Base-by-base conservation (phyloP, 495 filamentous ascomycete species). In the Talaromyces trachyspermus region DNA sequence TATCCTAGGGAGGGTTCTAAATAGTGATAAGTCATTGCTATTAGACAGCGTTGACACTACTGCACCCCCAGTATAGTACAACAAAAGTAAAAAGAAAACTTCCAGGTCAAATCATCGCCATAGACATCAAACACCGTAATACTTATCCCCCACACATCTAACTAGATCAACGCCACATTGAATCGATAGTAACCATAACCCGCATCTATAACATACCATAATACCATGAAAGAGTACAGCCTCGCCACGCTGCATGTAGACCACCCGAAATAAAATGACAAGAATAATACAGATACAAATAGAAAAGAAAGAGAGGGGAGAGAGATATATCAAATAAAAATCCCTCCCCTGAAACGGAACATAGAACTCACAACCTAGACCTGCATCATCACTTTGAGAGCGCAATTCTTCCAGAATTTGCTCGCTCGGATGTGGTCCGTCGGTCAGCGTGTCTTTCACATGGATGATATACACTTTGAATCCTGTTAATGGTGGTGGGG, bases 361-460 rank as follows among this genome's bases (percentile, higher is more conserved):
- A 6, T 81, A 65, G 67, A 95, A 95, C 48, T 83, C 76, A 54
- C 88, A 91, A 0, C 92, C 94, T 52, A 95, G 50, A 46, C 71
- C 69, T 4, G 74, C 72, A 42, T 71, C 66, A 39, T 65, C 57
- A 46, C 86, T 86, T 52, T 83, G 75, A 33, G 71, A 70, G 43
- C 62, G 49, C 39, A 96, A 63, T 54, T 95, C 75, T 46, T 59
- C 49, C n/a, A 91, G 54, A 9, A 97, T 92, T 3, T 54, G 74
- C 18, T 85, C 78, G 0, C 73, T 70, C 0, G 83, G 76, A 35
- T 69, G 57, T 10, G 78, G 76, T 12, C 79, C 86, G 58, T 88
- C 85, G 12, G 61, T 63, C 41, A 91, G 61, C 17, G 69, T 77
- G 19, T 92, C 88, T 58, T 95, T 94, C 50, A 91, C 75, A 55